These are phyloP conservation scores for Tuber brumale DNA, from an alignment of 495 filamentous ascomycete species.

Conservation along the genomic window DNA sequence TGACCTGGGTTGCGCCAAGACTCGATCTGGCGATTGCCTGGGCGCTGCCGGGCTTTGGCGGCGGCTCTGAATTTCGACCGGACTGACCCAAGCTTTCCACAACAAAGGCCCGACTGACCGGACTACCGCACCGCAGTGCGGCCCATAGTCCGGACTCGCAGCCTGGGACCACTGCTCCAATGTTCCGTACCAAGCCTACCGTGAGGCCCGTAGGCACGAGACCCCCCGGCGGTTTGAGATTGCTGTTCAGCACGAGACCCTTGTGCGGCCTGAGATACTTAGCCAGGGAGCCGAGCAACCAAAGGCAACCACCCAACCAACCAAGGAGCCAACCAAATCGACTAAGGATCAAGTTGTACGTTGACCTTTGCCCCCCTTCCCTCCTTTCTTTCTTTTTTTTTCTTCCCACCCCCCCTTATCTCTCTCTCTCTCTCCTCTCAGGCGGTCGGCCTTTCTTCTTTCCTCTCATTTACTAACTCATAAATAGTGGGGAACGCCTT, in stretches of 20 bases:
- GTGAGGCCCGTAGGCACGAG: background rate
- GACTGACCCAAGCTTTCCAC: too few relatives aligned
- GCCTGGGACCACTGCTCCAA: too few relatives aligned
- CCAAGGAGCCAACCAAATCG: too few relatives aligned
- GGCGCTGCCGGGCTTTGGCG: too few relatives aligned
- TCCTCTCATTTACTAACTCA: background rate
- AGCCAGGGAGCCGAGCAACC: background rate
- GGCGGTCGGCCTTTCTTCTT: background rate
- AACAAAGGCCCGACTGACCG: too few relatives aligned
- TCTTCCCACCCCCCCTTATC: background rate
- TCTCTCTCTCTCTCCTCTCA: too few relatives aligned
- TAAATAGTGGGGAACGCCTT: background rate
- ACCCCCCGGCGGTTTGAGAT: background rate
- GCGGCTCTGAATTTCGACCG: too few relatives aligned
- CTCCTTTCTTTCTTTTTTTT: background rate
- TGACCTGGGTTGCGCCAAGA: too few relatives aligned
- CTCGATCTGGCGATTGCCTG: too few relatives aligned
- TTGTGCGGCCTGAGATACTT: too few relatives aligned
- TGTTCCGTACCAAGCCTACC: background rate
- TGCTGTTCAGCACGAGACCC: background rate
- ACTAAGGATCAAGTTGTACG: background rate
- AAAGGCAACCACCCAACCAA: background rate
- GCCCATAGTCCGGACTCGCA: too few relatives aligned
- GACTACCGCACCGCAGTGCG: too few relatives aligned
- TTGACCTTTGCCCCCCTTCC: background rate